phyloP scores from a whole-genome alignment of 257 asterid genomes.

The Jacaranda copaia region DNA sequence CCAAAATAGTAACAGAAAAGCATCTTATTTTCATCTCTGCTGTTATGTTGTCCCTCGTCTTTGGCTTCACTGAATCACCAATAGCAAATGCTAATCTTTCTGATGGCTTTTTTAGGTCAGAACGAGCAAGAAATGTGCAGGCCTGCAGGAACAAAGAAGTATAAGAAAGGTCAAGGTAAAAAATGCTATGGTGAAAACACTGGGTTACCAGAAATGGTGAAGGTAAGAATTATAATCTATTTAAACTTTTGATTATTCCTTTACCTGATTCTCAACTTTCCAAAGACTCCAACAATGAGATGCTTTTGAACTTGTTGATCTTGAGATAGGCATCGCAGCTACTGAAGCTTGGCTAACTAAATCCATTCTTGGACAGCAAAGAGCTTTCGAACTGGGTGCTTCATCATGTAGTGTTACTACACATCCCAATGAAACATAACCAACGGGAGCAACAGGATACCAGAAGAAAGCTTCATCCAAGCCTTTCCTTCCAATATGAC shows the following conservation, averaged over 20 bases:
- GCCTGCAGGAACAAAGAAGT: constrained; percentile 63
- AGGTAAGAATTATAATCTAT: constrained; percentile 27
- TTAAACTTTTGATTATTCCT: constrained; percentile 17
- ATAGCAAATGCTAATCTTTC: constrained; percentile 82
- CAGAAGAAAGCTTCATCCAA: constrained; percentile 89
- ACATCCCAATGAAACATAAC: constrained; percentile 95
- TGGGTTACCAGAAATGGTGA: constrained; percentile 23
- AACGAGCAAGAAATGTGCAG: constrained; percentile 93
- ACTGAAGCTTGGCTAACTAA: constrained; percentile 86
- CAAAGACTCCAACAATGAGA: constrained; percentile 96
- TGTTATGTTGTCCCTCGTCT: constrained; percentile 86
- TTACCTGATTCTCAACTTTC: constrained; percentile 98
- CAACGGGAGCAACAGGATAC: constrained; percentile 98
- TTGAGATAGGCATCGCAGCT: constrained; percentile 84
- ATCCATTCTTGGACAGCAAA: constrained; percentile 96
- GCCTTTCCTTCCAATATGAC: constrained; percentile 80
- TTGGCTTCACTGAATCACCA: constrained; percentile 90
- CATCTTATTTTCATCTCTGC: constrained; percentile 97
- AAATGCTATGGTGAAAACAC: constrained; percentile 11
- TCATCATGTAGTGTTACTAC: constrained; percentile 74
- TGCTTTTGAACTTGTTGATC: constrained; percentile 78
- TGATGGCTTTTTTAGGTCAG: constrained; percentile 92
- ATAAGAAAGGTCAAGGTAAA: constrained; percentile 26
- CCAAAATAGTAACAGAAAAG: constrained; percentile 83
- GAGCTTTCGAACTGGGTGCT: constrained; percentile 71